A percentile compares a stretch with the other conserved stretches of the same genome.
Conservation (phyloP, 192 early-diverging fungal genomes). For the Geranomyces michiganensis region DNA sequence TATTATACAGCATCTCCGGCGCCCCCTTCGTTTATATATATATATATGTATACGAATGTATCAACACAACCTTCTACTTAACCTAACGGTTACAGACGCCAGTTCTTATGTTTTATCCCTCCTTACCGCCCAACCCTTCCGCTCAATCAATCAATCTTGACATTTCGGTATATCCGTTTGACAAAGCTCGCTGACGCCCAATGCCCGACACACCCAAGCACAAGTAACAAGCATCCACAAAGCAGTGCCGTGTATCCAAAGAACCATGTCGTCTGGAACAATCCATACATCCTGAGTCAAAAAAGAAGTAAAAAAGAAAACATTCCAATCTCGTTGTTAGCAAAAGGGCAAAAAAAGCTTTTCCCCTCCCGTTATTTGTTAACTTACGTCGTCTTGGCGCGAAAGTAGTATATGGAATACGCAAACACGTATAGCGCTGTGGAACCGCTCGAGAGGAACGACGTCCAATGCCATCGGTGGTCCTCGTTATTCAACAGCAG, state of each 20-base stretch:
- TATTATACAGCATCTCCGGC: constrained; percentile 4
- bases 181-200: constrained; percentile 78
- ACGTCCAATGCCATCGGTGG: constrained; percentile 88
- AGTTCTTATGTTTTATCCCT: too few relatives aligned
- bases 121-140: too few relatives aligned
- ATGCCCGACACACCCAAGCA: constrained; percentile 81
- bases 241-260: constrained; percentile 87
- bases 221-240: constrained; percentile 74
- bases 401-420: constrained; percentile 89
- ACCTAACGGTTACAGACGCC: too few relatives aligned
- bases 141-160: constrained; percentile 59
- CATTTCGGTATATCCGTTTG: constrained; percentile 77
- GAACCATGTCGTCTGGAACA: constrained; percentile 79
- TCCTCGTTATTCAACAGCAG: constrained; percentile 88
- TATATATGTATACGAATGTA: too few relatives aligned
- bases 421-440: constrained; percentile 85
- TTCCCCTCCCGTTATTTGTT: neutral
- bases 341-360: neutral
- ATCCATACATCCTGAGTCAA: constrained; percentile 79
- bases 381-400: constrained; percentile 70
- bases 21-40: too few relatives aligned
- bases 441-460: constrained; percentile 84
- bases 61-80: too few relatives aligned
- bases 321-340: neutral
- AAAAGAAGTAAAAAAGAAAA: neutral